Conservation (phyloP, 1,284 basidiomycete genomes). For the Heliocybe sulcata region DNA sequence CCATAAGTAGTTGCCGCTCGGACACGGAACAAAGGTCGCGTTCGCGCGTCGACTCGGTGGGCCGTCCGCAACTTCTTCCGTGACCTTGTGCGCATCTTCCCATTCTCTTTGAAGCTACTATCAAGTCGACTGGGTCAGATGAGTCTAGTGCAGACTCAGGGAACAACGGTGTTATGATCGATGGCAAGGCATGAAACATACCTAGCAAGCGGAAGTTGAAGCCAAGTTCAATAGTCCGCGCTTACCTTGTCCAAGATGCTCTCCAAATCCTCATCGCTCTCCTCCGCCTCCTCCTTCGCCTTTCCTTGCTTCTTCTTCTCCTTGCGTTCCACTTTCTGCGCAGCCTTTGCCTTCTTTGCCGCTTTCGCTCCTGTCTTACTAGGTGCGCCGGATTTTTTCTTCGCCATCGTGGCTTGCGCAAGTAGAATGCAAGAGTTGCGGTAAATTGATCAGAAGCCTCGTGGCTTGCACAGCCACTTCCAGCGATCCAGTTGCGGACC, state of each 20-base stretch:
- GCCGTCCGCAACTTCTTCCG: constrained; percentile 69
- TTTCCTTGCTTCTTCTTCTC: constrained; percentile 57
- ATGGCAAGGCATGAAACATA: too few species aligned
- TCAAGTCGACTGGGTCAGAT: too few species aligned
- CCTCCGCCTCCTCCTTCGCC: constrained; percentile 41
- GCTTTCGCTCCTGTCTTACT: constrained; percentile 50
- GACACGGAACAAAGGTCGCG: constrained; percentile 74
- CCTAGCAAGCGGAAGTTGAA: too few species aligned
- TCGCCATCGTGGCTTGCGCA: constrained; percentile 30
- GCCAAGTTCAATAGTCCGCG: too few species aligned
- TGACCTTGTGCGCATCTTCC: constrained; percentile 69
- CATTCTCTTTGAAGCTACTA: constrained; percentile 69
- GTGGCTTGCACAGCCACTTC: too few species aligned
- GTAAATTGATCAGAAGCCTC: too few species aligned
- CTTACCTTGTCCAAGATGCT: constrained; percentile 70
- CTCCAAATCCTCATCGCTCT: constrained; percentile 75
- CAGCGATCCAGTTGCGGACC: too few species aligned
- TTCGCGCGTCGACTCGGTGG: constrained; percentile 79
- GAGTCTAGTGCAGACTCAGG: too few species aligned
- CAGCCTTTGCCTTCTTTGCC: constrained; percentile 66
- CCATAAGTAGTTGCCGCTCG: constrained; percentile 75
- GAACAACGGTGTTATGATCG: too few species aligned
- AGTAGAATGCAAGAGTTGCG: too few species aligned
- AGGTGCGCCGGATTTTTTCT: constrained; percentile 40
- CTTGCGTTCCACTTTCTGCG: constrained; percentile 63